Percentiles rank a stretch among this genome's conserved stretches.
phyloP scores from a whole-genome alignment of 768 basidiomycete genomes.

The Antrodiella citrinella region DNA sequence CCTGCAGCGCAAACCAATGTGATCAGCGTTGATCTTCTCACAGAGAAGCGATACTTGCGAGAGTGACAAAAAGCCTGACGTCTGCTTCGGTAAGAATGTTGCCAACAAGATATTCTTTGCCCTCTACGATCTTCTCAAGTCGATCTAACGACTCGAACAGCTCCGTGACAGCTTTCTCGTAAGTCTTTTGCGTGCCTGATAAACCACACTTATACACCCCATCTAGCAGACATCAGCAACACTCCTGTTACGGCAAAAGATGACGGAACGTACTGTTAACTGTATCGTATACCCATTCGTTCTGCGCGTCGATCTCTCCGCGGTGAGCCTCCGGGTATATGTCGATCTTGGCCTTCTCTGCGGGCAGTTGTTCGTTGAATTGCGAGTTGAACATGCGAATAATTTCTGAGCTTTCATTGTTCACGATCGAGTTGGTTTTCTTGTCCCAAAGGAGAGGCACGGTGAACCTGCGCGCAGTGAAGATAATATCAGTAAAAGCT shows the following conservation, averaged over 20 bases:
- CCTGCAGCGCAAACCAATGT: conserved; percentile 27
- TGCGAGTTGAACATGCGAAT: conserved; percentile 87
- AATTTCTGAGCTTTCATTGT: conserved; percentile 94
- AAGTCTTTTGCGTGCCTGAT: conserved; percentile 72
- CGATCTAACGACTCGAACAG: conserved; percentile 78
- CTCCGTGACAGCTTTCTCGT: conserved; percentile 64
- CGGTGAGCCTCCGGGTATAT: conserved; percentile 72
- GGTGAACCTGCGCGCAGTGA: conserved; percentile 46
- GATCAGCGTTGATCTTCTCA: background rate
- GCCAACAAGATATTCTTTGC: conserved; percentile 83
- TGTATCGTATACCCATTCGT: conserved; percentile 79
- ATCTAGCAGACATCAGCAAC: conserved; percentile 30
- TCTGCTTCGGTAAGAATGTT: conserved; percentile 77
- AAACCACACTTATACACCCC: conserved; percentile 91
- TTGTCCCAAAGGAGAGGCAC: conserved; percentile 93
- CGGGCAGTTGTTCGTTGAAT: conserved; percentile 67
- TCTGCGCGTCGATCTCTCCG: conserved; percentile 74
- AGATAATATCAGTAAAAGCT: background rate
- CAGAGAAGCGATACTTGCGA: conserved; percentile 38
- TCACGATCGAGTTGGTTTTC: conserved; percentile 80
- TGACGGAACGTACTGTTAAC: conserved; percentile 56
- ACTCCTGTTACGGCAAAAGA: background rate
- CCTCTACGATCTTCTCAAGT: conserved; percentile 67
- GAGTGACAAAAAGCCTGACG: conserved; percentile 86
- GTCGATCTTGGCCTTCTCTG: conserved; percentile 58